These are phyloP conservation scores for Penicillium angulare DNA, from an alignment of 495 filamentous ascomycete species.

Conservation along the genomic window DNA sequence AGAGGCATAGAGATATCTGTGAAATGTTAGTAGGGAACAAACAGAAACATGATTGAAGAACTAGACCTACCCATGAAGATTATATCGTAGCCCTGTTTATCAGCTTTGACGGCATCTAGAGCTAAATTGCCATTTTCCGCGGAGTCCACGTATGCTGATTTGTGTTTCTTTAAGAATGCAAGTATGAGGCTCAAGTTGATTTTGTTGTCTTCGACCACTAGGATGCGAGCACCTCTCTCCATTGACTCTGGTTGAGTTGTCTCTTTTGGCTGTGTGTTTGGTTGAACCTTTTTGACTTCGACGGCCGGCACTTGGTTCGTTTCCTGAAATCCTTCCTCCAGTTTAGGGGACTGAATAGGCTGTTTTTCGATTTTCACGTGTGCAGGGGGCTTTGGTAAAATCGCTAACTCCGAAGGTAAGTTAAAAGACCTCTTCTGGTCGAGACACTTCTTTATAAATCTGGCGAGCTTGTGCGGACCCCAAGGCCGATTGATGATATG, in stretches of 20 bases:
- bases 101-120: slow-evolving; percentile 41
- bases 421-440: not conserved
- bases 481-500: slow-evolving; percentile 49
- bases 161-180: slow-evolving; percentile 53
- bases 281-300: not conserved
- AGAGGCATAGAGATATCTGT: slow-evolving; percentile 70
- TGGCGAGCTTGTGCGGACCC: slow-evolving; percentile 62
- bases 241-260: no score
- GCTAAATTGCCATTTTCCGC: slow-evolving; percentile 52
- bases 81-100: slow-evolving; percentile 43
- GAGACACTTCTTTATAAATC: slow-evolving; percentile 40
- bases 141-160: slow-evolving; percentile 33
- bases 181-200: slow-evolving; percentile 67
- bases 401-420: no score
- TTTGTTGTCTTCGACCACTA: slow-evolving; percentile 71
- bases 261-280: no score
- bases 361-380: not conserved
- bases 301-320: no score
- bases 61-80: slow-evolving; percentile 46
- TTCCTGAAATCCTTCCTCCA: no score
- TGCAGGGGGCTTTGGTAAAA: not conserved
- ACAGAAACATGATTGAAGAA: not conserved
- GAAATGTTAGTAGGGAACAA: not conserved
- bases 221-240: slow-evolving; percentile 38
- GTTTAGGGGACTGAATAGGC: no score